Evolutionary conservation across 179 eudicot species (phyloP).

Genomic region (Pouteria campechiana): DNA sequence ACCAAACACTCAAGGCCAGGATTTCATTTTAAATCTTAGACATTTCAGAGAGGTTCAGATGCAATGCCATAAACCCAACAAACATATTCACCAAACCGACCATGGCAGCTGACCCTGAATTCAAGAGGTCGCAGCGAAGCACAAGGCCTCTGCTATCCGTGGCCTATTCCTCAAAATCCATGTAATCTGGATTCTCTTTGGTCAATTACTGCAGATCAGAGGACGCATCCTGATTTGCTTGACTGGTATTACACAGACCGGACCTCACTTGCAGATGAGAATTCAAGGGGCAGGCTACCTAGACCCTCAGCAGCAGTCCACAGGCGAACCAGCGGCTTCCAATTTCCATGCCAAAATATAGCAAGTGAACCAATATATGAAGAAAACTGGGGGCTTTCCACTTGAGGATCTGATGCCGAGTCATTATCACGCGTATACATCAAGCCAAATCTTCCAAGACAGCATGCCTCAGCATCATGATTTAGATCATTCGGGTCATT

Average conservation of each 20-base stretch:
- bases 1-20: conserved; percentile 63
- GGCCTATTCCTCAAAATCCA: conserved; percentile 13
- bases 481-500: too few relatives aligned
- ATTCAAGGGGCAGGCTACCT: conserved; percentile 10
- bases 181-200: conserved; percentile 46
- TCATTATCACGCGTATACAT: conserved; percentile 62
- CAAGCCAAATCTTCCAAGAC: conserved; percentile 42
- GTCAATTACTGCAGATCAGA: conserved; percentile 46
- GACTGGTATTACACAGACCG: conserved; percentile 70
- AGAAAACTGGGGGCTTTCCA: conserved; percentile 31
- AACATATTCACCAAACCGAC: conserved; percentile 20
- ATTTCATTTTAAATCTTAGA: conserved; percentile 45
- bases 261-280: conserved; percentile 19
- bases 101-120: conserved; percentile 25
- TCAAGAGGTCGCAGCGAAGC: conserved; percentile 21
- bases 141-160: conserved; percentile 30
- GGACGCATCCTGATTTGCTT: conserved; percentile 60
- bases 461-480: too few relatives aligned
- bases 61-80: conserved; percentile 20
- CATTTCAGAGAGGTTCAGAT: conserved; percentile 50
- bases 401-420: conserved; percentile 24
- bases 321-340: conserved; percentile 20
- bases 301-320: conserved; percentile 18
- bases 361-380: conserved; percentile 12
- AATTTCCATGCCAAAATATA: conserved; percentile 25